These are phyloP conservation scores for Plasmodium gonderi DNA, from an alignment of 169 alveolate genomes.

Conservation along the genomic window DNA sequence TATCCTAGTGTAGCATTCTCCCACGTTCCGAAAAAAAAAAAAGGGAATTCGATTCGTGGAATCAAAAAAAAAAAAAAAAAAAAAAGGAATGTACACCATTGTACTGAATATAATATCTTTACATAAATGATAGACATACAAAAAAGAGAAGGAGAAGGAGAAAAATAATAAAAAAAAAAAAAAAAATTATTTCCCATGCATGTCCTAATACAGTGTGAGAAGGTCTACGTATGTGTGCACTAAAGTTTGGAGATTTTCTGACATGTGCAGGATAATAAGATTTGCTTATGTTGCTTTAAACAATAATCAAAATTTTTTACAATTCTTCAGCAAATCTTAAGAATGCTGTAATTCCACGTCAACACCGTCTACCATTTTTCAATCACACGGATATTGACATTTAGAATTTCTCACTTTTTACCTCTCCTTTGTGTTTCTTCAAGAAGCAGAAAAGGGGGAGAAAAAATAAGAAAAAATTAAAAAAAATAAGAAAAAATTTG, in stretches of 20 bases:
- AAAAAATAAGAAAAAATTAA: constrained; percentile 1
- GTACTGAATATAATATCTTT: not conserved
- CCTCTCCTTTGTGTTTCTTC: not conserved
- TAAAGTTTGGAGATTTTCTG: not conserved
- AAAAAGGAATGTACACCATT: not conserved
- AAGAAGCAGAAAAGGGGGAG: not conserved
- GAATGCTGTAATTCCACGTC: not conserved
- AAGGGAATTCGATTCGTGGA: not conserved
- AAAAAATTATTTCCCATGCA: not conserved
- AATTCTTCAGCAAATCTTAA: too few species aligned
- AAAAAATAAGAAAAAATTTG: not conserved
- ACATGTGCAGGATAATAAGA: not conserved
- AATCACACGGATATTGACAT: not conserved
- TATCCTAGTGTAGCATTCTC: not conserved
- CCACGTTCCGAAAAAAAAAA: not conserved
- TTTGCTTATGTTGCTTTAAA: not conserved
- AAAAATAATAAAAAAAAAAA: not conserved
- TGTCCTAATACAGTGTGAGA: not conserved
- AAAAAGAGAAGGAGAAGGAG: not conserved
- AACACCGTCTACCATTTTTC: not conserved
- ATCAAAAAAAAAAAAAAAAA: not conserved
- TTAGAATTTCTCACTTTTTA: not conserved
- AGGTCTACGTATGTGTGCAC: not conserved
- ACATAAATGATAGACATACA: not conserved
- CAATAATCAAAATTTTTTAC: too few species aligned